Base-by-base conservation (phyloP, 106 monocot genomes). In the Dioscorea zingiberensis region DNA sequence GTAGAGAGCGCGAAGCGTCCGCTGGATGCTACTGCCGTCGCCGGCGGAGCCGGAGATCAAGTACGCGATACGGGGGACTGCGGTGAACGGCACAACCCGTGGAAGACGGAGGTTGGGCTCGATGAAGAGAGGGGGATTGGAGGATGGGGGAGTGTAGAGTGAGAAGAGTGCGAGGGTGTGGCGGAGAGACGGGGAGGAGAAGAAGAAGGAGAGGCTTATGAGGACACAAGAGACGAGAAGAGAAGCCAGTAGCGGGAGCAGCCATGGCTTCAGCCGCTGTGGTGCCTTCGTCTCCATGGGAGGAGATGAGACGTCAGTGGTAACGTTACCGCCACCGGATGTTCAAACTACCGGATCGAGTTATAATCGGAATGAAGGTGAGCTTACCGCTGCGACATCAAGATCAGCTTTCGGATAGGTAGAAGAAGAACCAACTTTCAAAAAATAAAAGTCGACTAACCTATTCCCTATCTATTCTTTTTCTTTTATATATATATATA, bases 101-200 rank as follows among this genome's bases (percentile, higher is more conserved):
- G 55, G 51, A 30, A 59, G 38, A 29, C 62, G 64, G 55, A 83
- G 69, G 62, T 74, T 73, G 22, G 78, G 28, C 71, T 83, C 83
- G 27, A 83, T 74, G 58, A 83, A 83, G 47, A 77, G 64, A 13
- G 64, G 59, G 18, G 56, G 56, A 18, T 18, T 4, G 1, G 19
- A 3, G 56, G 56, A 24, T 3, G 17, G 21, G 23, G n/a, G 7
- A 21, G 56, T 21, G 21, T 7, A 21, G 56, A 30, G 17, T 25
- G 48, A 22, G 58, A 47, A 30, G 44, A 25, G 65, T 47, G 25
- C 8, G 11, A 60, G 22, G 23, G 66, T 55, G 46, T 53, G 24
- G 56, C 56, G 5, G 0, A 21, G 56, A 21, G 55, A 9, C 7
- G 55, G 9, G 55, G 55, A 21, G 55, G 55, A 56, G 56, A 9